These are phyloP conservation scores for Podaxis rugospora DNA, from an alignment of 768 basidiomycete species.

Conservation along the genomic window DNA sequence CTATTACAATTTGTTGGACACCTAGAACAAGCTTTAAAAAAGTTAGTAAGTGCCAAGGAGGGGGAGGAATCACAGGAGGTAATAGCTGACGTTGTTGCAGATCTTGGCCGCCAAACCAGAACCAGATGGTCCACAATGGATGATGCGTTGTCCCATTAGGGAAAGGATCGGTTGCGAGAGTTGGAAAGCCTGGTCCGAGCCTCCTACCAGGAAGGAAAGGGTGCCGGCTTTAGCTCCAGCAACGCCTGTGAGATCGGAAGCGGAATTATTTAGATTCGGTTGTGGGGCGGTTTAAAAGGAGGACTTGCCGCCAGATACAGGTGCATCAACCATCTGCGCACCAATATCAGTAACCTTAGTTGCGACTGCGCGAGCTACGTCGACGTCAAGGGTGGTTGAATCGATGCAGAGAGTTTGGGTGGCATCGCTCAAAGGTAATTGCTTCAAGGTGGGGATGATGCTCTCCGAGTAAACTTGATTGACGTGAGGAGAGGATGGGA, in stretches of 20 bases:
- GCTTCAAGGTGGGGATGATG: slow-evolving; percentile 59
- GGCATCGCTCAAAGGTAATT: slow-evolving; percentile 34
- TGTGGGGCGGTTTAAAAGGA: neutral
- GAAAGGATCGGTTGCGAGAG: slow-evolving; percentile 56
- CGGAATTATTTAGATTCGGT: slow-evolving; percentile 1
- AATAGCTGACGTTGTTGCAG: slow-evolving; percentile 71
- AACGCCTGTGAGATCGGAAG: slow-evolving; percentile 48
- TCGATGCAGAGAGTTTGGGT: slow-evolving; percentile 70
- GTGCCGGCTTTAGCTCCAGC: slow-evolving; percentile 85
- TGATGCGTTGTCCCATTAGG: slow-evolving; percentile 77
- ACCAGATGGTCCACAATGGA: slow-evolving; percentile 81
- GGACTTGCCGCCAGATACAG: slow-evolving; percentile 83
- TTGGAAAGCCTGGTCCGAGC: slow-evolving; percentile 52
- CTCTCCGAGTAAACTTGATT: slow-evolving; percentile 67
- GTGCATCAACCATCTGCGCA: slow-evolving; percentile 85
- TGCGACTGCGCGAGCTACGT: slow-evolving; percentile 65
- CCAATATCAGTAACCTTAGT: slow-evolving; percentile 45
- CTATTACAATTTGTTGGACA: slow-evolving; percentile 78
- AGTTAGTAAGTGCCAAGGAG: slow-evolving; percentile 6
- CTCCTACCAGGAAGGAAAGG: slow-evolving; percentile 90
- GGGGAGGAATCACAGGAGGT: slow-evolving; percentile 20
- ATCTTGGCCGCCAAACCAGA: slow-evolving; percentile 86
- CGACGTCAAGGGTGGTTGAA: slow-evolving; percentile 86
- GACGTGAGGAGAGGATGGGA: slow-evolving; percentile 90
- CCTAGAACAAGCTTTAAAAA: slow-evolving; percentile 53